These are phyloP conservation scores for Aureobasidium sp. DNA, from an alignment of 2,329 filamentous ascomycete genomes.

Conservation along the genomic window DNA sequence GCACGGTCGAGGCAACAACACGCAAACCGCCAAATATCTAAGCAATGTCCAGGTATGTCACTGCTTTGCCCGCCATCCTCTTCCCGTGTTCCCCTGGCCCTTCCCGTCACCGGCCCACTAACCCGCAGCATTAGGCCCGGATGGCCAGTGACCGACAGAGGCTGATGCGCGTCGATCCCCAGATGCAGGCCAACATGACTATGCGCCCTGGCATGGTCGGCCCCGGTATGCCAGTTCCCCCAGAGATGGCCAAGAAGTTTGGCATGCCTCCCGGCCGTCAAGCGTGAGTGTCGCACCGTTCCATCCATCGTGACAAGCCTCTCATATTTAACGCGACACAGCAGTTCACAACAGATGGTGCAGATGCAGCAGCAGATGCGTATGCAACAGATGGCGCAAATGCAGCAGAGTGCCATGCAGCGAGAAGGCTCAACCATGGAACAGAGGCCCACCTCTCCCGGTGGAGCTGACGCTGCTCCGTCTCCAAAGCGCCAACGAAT, in stretches of 20 bases:
- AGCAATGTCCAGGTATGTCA: constrained; percentile 14
- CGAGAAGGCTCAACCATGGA: constrained; percentile 83
- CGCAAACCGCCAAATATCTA: constrained; percentile 11
- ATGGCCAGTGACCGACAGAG: constrained; percentile 31
- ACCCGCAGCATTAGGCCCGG: constrained; percentile 53
- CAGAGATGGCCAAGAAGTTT: constrained; percentile 58
- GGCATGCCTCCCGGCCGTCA: constrained; percentile 74
- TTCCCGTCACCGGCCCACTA: constrained; percentile 27
- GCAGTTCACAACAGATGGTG: constrained; percentile 37
- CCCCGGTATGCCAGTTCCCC: constrained; percentile 56
- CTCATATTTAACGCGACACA: background rate
- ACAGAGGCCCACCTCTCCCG: constrained; percentile 69
- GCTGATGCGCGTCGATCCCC: constrained; percentile 20
- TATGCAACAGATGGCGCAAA: constrained; percentile 42
- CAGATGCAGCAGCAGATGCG: constrained; percentile 64
- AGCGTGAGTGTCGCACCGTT: constrained; percentile 47
- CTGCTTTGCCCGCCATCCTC: too few species aligned
- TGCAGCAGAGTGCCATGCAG: constrained; percentile 74
- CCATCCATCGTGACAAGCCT: background rate
- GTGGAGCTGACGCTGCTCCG: constrained; percentile 70
- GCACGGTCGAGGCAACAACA: constrained; percentile 41
- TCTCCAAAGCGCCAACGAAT: constrained; percentile 87
- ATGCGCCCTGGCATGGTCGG: constrained; percentile 44
- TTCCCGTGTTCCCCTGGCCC: background rate
- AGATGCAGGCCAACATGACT: constrained; percentile 25